phyloP scores from a whole-genome alignment of 2,329 filamentous ascomycete species.

The Cryphonectria radicalis region DNA sequence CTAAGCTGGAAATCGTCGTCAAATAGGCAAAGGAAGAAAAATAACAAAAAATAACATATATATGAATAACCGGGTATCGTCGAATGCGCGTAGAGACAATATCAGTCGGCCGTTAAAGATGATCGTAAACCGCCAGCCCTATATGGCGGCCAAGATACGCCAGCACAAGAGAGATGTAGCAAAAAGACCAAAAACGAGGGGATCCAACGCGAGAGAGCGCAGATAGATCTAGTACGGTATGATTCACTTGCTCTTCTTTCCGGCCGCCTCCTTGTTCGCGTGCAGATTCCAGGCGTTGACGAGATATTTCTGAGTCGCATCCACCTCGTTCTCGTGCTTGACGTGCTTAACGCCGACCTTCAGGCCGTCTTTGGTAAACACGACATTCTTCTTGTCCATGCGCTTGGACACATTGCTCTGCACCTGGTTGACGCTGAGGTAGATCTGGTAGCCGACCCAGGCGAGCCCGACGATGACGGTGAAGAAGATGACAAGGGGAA shows the following conservation, averaged over 20 bases:
- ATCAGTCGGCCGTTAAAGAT: neutral
- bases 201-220: conserved; percentile 2
- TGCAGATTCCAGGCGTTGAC: conserved; percentile 69
- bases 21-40: neutral
- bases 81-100: neutral
- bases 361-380: conserved; percentile 75
- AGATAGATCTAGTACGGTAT: neutral
- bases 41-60: neutral
- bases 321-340: conserved; percentile 71
- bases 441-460: conserved; percentile 75
- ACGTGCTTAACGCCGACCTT: conserved; percentile 73
- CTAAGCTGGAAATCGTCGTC: neutral
- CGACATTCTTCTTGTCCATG: conserved; percentile 76
- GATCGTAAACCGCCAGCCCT: neutral
- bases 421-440: conserved; percentile 69
- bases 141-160: neutral
- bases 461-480: conserved; percentile 58
- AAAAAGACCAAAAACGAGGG: neutral
- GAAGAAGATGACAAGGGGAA: conserved; percentile 70
- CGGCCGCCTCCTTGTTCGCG: conserved; percentile 37
- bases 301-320: conserved; percentile 71
- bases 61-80: neutral
- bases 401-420: conserved; percentile 66
- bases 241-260: conserved; percentile 37
- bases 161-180: neutral